Percentiles rank a stretch among this genome's conserved stretches.
Conservation (phyloP, 805 yeast genomes). For the Candida schatavii region DNA sequence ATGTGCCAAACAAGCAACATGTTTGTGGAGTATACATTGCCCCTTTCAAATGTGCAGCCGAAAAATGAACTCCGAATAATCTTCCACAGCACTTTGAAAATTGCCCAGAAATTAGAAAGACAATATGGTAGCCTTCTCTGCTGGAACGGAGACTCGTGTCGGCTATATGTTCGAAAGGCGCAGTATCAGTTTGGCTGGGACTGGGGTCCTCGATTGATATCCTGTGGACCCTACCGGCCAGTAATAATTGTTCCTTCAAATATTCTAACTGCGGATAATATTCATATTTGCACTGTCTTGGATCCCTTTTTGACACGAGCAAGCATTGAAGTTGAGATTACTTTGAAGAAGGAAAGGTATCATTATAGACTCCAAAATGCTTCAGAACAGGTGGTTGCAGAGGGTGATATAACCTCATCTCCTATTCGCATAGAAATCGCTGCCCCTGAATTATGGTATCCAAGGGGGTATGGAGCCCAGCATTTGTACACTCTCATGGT, state of each 20-base stretch:
- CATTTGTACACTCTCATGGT: conserved; percentile 26
- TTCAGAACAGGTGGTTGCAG: too few relatives aligned
- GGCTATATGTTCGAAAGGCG: conserved; percentile 48
- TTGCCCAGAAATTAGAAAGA: conserved; percentile 31
- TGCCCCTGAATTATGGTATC: conserved; percentile 41
- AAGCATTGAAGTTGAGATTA: too few relatives aligned
- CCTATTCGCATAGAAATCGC: not conserved
- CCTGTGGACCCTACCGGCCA: conserved; percentile 45
- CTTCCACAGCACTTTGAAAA: conserved; percentile 37
- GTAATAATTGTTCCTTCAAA: conserved; percentile 16
- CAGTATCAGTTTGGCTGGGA: conserved; percentile 60
- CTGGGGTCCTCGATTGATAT: conserved; percentile 49
- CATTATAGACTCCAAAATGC: too few relatives aligned
- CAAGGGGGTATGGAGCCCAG: conserved; percentile 36
- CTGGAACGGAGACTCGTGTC: conserved; percentile 43
- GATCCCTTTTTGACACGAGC: too few relatives aligned
- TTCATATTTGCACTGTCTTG: too few relatives aligned
- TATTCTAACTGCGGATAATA: too few relatives aligned
- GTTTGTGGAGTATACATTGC: conserved; percentile 31
- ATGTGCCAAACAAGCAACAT: conserved; percentile 41
- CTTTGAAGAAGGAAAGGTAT: too few relatives aligned
- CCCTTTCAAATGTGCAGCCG: conserved; percentile 18
- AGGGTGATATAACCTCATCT: too few relatives aligned
- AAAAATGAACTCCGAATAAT: conserved; percentile 30
- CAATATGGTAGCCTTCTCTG: conserved; percentile 24